Evolutionary conservation across 225 moss, liverwort and hornwort genomes (phyloP), one percentile per base, ranked within the genome.

Genomic region (Anthoceros angustus): DNA sequence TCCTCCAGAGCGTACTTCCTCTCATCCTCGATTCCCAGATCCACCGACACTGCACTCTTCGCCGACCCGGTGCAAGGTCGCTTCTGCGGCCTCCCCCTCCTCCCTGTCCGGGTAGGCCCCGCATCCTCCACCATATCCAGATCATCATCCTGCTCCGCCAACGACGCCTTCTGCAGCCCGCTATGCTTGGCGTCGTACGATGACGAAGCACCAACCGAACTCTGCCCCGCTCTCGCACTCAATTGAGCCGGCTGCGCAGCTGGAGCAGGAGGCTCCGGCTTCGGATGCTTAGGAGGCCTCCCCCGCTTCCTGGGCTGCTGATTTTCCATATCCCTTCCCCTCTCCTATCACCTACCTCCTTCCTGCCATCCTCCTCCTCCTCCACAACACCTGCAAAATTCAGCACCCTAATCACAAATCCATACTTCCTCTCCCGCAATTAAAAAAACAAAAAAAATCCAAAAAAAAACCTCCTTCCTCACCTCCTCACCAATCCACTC

Each of bases 1-100:
- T 55, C 55, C 55, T 55, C 55, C 8, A 55, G 23, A 15, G 55
- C 55, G 55, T 55, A 55, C 55, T 55, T 55, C n/a, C 55, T 55
- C 5, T 55, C 55, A 7, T 55, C 55, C 46, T 12, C 14, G 23
- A 12, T 5, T 18, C 55, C 23, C n/a, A 18, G 5, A 55, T 55
- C n/a, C n/a, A 7, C 55, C 18, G 12, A 18, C 55, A 55, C 55
- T 0, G 23, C n/a, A 12, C 14, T 55, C 55, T 55, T 55, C 55
- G n/a, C 55, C 18, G 55, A 55, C 5, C 55, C 55, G 23, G n/a
- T 55, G 1, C n/a, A 55, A 18, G 55, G 55, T 3, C 55, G 55
- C 23, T 55, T 55, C 23, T 55, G 55, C 14, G 55, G 55, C 55
- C 55, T 55, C n/a, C 55, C 55, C 23, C 55, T 55, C 23, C 55